Evolutionary conservation across 2,329 filamentous ascomycete genomes (phyloP).

Genomic region (Arachnomyces sp.): DNA sequence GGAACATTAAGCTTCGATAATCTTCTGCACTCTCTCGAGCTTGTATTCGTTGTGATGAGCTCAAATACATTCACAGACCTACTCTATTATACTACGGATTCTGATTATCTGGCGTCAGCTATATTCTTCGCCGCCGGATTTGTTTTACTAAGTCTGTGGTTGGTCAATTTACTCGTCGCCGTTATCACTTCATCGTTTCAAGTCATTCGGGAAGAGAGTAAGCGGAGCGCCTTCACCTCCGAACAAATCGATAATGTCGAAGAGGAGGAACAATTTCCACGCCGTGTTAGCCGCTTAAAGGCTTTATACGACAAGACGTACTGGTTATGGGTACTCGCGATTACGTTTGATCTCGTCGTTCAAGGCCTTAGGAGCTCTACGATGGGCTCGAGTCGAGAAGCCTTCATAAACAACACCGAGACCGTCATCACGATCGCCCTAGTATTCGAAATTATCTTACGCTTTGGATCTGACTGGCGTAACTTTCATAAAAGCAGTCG

Average conservation of each 20-base stretch:
- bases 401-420: constrained; percentile 66
- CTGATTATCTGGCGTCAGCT: constrained; percentile 79
- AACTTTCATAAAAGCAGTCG: constrained; percentile 64
- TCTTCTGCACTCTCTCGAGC: constrained; percentile 80
- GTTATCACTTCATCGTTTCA: constrained; percentile 99
- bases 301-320: constrained; percentile 65
- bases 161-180: constrained; percentile 88
- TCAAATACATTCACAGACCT: constrained; percentile 94
- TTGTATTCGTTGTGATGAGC: constrained; percentile 97
- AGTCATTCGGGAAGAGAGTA: constrained; percentile 93
- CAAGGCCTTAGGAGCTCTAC: constrained; percentile 69
- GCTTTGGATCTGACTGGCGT: constrained; percentile 72
- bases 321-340: constrained; percentile 72
- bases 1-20: constrained; percentile 92
- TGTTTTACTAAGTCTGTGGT: constrained; percentile 90
- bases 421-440: constrained; percentile 69
- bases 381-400: constrained; percentile 57
- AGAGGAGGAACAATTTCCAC: constrained; percentile 26
- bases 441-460: constrained; percentile 71
- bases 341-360: constrained; percentile 69
- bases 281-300: constrained; percentile 49
- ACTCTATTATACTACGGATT: constrained; percentile 87
- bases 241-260: constrained; percentile 52
- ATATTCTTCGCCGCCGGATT: constrained; percentile 67
- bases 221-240: constrained; percentile 82